phyloP scores from a whole-genome alignment of 164 flowering plant species.

The Stephania japonica region DNA sequence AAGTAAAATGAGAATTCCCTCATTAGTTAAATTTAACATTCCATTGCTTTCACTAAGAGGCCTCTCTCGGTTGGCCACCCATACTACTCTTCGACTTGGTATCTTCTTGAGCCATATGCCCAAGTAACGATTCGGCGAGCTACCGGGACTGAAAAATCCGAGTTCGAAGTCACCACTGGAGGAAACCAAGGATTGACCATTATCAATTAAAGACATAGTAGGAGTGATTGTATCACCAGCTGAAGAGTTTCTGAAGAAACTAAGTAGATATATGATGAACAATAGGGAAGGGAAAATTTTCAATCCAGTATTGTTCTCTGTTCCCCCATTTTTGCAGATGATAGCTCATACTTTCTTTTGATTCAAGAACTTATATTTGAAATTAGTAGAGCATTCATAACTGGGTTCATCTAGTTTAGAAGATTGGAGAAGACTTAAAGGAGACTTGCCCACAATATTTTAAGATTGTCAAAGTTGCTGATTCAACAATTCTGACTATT shows the following conservation, averaged over 20 bases:
- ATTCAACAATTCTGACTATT: too few species aligned
- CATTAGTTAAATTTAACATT: background rate
- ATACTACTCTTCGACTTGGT: slow-evolving; percentile 1
- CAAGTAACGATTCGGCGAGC: slow-evolving; percentile 8
- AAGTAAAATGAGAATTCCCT: slow-evolving; percentile 15
- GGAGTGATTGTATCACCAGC: slow-evolving; percentile 5
- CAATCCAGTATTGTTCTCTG: background rate
- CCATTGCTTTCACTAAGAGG: slow-evolving; percentile 13
- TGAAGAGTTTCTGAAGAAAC: background rate
- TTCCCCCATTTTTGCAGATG: background rate
- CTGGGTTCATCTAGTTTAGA: too few species aligned
- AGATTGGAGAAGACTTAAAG: too few species aligned
- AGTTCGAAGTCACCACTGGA: slow-evolving; percentile 2
- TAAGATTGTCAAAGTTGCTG: too few species aligned
- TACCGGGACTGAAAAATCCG: slow-evolving; percentile 9
- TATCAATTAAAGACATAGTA: background rate
- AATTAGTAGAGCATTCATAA: too few species aligned
- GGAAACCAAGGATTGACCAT: slow-evolving; percentile 7
- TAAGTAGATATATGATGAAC: background rate
- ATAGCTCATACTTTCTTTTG: too few species aligned
- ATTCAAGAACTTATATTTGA: too few species aligned
- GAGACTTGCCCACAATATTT: too few species aligned
- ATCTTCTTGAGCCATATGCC: slow-evolving; percentile 22
- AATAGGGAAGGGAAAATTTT: background rate
- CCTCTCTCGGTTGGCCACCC: slow-evolving; percentile 23